Conservation (phyloP, 306 rosid genomes). For the Neltuma alba region DNA sequence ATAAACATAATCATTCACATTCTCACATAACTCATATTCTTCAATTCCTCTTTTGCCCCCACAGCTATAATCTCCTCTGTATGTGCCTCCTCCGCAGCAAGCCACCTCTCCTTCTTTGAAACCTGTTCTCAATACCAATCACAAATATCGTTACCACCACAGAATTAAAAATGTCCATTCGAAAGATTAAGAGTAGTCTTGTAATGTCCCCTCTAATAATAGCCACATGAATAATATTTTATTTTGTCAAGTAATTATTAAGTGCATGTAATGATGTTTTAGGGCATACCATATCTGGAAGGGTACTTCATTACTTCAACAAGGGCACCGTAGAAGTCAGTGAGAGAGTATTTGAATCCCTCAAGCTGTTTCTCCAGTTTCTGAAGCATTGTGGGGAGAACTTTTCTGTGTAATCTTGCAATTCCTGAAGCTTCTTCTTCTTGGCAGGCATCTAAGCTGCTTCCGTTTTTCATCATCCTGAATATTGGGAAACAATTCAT, state of each 20-base stretch:
- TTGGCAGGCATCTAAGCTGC: neutral
- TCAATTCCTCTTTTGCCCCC: slow-evolving; percentile 57
- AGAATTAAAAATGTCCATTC: too few species aligned
- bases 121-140: slow-evolving; percentile 34
- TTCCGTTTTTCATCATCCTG: slow-evolving; percentile 29
- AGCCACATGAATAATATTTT: too few species aligned
- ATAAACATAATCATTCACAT: slow-evolving; percentile 44
- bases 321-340: slow-evolving; percentile 19
- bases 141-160: neutral
- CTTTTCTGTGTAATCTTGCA: neutral
- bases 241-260: too few species aligned
- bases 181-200: too few species aligned
- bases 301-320: slow-evolving; percentile 37
- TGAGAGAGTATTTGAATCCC: slow-evolving; percentile 51
- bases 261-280: too few species aligned
- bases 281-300: slow-evolving; percentile 38
- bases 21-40: slow-evolving; percentile 47
- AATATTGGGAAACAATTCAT: slow-evolving; percentile 34
- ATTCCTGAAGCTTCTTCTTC: neutral
- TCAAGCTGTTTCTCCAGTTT: slow-evolving; percentile 34
- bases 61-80: slow-evolving; percentile 58
- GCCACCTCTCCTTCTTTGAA: slow-evolving; percentile 52
- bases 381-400: slow-evolving; percentile 15
- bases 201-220: too few species aligned
- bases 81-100: slow-evolving; percentile 66